Evolutionary conservation across 1,139 yeast genomes (phyloP).

Genomic region (Geotrichum histeridarum): DNA sequence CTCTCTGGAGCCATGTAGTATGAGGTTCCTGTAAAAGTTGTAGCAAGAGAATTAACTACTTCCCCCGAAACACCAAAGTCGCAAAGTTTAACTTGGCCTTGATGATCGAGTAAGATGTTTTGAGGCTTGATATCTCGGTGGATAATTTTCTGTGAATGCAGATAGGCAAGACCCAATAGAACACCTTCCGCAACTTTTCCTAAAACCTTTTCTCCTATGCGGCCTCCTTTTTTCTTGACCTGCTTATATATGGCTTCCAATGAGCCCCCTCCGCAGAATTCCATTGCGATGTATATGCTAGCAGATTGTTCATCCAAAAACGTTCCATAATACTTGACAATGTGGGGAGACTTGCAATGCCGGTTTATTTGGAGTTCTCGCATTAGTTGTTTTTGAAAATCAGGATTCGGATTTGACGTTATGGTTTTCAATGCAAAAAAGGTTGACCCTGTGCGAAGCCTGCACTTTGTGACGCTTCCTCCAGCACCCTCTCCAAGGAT

Average conservation of each 20-base stretch:
- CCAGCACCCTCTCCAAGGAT: slow-evolving; percentile 92
- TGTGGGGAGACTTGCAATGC: slow-evolving; percentile 73
- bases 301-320: slow-evolving; percentile 71
- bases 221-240: slow-evolving; percentile 59
- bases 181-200: slow-evolving; percentile 88
- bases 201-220: slow-evolving; percentile 86
- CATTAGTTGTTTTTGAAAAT: slow-evolving; percentile 71
- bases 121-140: slow-evolving; percentile 92
- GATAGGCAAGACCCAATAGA: slow-evolving; percentile 73
- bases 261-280: slow-evolving; percentile 90
- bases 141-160: slow-evolving; percentile 81
- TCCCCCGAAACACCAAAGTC: slow-evolving; percentile 99
- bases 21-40: slow-evolving; percentile 94
- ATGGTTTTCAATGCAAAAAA: slow-evolving; percentile 81
- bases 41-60: slow-evolving; percentile 88
- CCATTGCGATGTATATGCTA: slow-evolving; percentile 89
- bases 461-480: slow-evolving; percentile 81
- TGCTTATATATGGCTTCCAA: slow-evolving; percentile 83
- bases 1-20: slow-evolving; percentile 98
- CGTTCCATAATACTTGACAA: slow-evolving; percentile 89
- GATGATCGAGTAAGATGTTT: slow-evolving; percentile 66
- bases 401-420: slow-evolving; percentile 78
- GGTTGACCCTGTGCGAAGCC: slow-evolving; percentile 46
- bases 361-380: slow-evolving; percentile 86
- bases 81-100: slow-evolving; percentile 84